A percentile compares a stretch with the other conserved stretches of the same genome.
Evolutionary conservation across 306 rosid species (phyloP).

Genomic region (Sophora flavescens): DNA sequence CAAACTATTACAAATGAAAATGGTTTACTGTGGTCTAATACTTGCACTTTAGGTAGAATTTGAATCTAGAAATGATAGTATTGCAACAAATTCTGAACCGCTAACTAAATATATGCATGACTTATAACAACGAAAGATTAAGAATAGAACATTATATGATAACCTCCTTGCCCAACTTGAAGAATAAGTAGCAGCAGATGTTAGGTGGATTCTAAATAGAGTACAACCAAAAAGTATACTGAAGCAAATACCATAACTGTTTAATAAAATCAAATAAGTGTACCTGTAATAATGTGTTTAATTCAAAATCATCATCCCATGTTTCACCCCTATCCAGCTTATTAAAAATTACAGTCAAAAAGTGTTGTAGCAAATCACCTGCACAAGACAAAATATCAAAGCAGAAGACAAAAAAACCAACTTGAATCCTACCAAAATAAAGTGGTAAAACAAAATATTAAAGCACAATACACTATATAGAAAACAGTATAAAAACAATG

Average conservation of each 20-base stretch:
- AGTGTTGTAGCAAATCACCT: constrained; percentile 98
- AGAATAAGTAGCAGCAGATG: constrained; percentile 19
- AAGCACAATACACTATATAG: constrained; percentile 32
- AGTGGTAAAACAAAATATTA: constrained; percentile 31
- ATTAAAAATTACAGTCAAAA: constrained; percentile 82
- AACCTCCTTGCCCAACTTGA: constrained; percentile 13
- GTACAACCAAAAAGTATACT: constrained; percentile 19
- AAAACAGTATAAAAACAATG: constrained; percentile 23
- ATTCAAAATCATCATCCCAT: constrained; percentile 97
- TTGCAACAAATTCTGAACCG: constrained; percentile 19
- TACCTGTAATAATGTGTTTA: constrained; percentile 93
- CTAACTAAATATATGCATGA: background rate
- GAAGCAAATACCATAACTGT: constrained; percentile 34
- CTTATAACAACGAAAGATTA: constrained; percentile 4
- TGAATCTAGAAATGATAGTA: background rate
- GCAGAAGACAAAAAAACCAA: constrained; percentile 44
- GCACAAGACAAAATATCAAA: constrained; percentile 45
- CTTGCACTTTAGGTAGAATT: constrained; percentile 17
- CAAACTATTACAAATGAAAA: constrained; percentile 16
- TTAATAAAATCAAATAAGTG: constrained; percentile 40
- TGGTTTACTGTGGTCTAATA: constrained; percentile 18
- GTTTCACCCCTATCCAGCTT: constrained; percentile 94
- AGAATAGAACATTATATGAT: background rate
- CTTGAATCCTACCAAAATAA: constrained; percentile 24
- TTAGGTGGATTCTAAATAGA: constrained; percentile 15